Evolutionary conservation across 345 rosid species (phyloP).

Genomic region (Gossypium raimondii): DNA sequence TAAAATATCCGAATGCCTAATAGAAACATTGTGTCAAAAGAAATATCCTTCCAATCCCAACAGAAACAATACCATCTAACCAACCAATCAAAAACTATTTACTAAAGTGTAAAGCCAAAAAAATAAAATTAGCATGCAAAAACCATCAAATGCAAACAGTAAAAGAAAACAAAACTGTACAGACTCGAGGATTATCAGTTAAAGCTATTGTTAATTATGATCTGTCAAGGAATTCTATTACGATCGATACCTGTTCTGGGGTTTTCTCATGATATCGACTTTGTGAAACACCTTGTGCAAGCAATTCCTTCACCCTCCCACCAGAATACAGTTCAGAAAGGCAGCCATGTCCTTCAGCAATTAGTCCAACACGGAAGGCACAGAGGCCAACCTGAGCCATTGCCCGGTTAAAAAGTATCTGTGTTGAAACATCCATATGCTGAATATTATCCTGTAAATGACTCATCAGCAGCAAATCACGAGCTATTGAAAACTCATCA

Average conservation of each 20-base stretch:
- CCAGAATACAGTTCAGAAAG: conserved; percentile 87
- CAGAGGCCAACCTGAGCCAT: conserved; percentile 98
- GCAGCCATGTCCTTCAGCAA: conserved; percentile 77
- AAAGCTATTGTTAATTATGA: neutral
- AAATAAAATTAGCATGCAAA: neutral
- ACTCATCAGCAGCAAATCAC: conserved; percentile 91
- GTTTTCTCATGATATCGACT: conserved; percentile 95
- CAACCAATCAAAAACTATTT: neutral
- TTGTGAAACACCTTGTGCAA: conserved; percentile 95
- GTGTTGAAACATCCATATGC: conserved; percentile 86
- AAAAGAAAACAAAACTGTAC: neutral
- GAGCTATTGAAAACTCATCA: conserved; percentile 66
- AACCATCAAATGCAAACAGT: neutral
- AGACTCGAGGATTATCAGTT: neutral
- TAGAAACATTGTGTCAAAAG: neutral
- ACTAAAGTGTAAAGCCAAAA: neutral
- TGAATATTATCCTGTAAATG: conserved; percentile 87
- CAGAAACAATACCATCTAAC: neutral
- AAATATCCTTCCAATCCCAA: neutral
- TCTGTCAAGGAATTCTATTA: neutral
- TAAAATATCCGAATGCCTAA: neutral
- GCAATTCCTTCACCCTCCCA: conserved; percentile 89
- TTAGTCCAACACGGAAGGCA: conserved; percentile 77
- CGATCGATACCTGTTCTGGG: conserved; percentile 69
- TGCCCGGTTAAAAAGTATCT: conserved; percentile 88